Conservation (phyloP, 257 asterid genomes). For the Salvia miltiorrhiza region DNA sequence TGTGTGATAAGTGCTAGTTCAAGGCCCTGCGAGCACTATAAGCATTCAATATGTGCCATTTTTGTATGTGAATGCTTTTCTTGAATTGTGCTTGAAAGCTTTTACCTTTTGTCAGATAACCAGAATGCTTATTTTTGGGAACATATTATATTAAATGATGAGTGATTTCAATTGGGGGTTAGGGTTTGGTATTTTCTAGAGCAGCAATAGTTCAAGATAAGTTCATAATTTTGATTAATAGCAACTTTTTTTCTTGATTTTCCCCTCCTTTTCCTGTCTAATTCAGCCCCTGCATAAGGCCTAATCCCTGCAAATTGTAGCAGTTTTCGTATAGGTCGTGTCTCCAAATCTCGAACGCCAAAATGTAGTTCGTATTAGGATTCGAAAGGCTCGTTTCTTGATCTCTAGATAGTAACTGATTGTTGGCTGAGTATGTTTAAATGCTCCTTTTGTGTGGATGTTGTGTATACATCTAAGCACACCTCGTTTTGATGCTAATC, state of each 20-base stretch:
- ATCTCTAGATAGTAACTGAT: background rate
- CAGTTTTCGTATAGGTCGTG: background rate
- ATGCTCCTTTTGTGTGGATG: too few relatives aligned
- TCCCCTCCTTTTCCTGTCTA: background rate
- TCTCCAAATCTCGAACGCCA: background rate
- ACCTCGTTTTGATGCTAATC: too few relatives aligned
- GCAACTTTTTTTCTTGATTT: background rate
- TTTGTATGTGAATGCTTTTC: background rate
- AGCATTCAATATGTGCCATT: background rate
- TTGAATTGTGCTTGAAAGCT: background rate
- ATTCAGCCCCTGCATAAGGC: too few relatives aligned
- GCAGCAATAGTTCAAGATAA: background rate
- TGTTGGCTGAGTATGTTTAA: too few relatives aligned
- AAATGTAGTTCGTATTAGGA: background rate
- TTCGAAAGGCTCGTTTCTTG: background rate
- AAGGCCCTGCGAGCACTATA: background rate
- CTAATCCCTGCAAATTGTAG: background rate
- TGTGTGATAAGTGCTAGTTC: too few relatives aligned
- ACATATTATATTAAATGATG: background rate
- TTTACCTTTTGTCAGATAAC: too few relatives aligned
- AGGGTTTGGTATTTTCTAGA: background rate
- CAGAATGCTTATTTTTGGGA: background rate
- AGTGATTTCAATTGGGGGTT: background rate
- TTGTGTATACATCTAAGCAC: too few relatives aligned
- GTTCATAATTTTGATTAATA: background rate